Percentiles rank a stretch among this genome's conserved stretches.
Evolutionary conservation across 495 filamentous ascomycete species (phyloP).

Genomic region (Bathelium albidoporum): DNA sequence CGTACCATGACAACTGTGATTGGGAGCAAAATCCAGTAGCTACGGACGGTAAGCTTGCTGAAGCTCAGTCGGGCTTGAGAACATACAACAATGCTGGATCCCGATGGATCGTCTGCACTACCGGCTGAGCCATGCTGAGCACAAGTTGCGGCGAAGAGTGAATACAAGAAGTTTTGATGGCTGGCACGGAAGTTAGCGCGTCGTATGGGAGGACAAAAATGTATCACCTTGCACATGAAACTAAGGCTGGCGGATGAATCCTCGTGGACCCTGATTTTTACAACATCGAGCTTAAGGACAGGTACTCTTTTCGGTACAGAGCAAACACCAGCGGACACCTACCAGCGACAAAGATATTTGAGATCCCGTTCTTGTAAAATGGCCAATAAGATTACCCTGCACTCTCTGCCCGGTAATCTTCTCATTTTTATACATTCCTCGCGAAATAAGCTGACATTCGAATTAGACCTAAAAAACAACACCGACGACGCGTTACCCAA

Average conservation of each 20-base stretch:
- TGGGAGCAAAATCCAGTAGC: conserved; percentile 96
- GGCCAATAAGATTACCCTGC: neutral
- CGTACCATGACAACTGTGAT: conserved; percentile 96
- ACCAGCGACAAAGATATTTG: neutral
- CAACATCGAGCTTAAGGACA: neutral
- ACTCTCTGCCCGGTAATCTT: neutral
- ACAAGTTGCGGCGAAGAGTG: neutral
- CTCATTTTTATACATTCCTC: neutral
- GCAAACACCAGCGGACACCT: neutral
- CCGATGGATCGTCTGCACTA: conserved; percentile 90
- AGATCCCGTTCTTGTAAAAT: neutral
- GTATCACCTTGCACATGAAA: neutral
- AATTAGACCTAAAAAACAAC: conserved; percentile 78
- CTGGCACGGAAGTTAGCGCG: neutral
- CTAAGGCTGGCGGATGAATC: no score
- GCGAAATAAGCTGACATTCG: neutral
- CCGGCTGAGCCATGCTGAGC: conserved; percentile 67
- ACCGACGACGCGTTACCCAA: conserved; percentile 89
- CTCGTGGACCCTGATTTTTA: neutral
- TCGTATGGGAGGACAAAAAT: neutral
- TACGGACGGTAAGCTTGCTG: conserved; percentile 25
- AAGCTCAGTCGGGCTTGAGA: conserved; percentile 9
- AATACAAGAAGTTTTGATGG: neutral
- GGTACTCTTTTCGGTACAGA: neutral
- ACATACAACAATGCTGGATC: conserved; percentile 95